Evolutionary conservation across 345 rosid genomes (phyloP), one percentile per base, ranked within the genome.

Genomic region (Boechera stricta): DNA sequence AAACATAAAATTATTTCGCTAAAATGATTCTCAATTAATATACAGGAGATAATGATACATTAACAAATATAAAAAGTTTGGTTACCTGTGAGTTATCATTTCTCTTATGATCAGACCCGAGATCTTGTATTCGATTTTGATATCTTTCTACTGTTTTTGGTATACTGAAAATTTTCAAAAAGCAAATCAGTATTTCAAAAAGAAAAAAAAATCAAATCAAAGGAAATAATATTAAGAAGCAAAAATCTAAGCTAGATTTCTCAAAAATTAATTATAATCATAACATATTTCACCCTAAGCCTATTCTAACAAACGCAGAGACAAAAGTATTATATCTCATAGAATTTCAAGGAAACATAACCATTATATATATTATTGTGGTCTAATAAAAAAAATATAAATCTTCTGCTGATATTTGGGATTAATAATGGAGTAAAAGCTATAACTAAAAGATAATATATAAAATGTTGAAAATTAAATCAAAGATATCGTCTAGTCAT

Each of bases 71-170:
- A 5, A 10, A 38, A 26, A 59, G 6, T 55, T 18, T 18, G 33
- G 5, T 65, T 49, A 80, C 98, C 97, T 84, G 84, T 73, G 84
- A 32, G 61, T 77, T 64, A 44, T 71, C 80, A 35, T 80, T 73
- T 65, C 32, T 39, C 67, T 82, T 84, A 77, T 47, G 49, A 76
- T 35, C 76, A 69, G 73, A 52, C 70, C 78, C 91, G 21, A 61
- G 79, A 67, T 91, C 88, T 82, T 79, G 90, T 55, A 80, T 58
- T 75, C 83, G 87, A 77, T 74, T 91, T 60, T 86, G 89, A 74
- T 94, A 94, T 45, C 89, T 81, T 57, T 94, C 98, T 79, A 94
- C 85, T 16, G 87, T 91, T 75, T 79, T 86, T 57, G 71, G 79
- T 80, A 83, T 71, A 71, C 97, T 94, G 84, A 76, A 70, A 41